Base-by-base conservation (phyloP, 495 filamentous ascomycete species). In the Neurospora sp. region DNA sequence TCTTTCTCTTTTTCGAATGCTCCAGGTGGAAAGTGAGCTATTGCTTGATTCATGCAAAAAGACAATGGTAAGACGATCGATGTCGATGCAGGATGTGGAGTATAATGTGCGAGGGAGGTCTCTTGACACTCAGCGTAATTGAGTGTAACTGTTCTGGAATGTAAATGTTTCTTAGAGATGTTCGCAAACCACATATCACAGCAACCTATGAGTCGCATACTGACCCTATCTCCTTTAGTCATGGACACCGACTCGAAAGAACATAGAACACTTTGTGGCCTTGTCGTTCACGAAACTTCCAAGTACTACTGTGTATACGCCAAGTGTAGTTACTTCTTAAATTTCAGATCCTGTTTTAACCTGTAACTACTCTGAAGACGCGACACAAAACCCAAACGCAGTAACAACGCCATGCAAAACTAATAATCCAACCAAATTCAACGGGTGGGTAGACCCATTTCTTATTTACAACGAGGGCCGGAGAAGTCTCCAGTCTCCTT, bases 401-500 rank as follows among this genome's bases (percentile, higher is more conserved):
- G 49, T 18, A 11, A 27, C 38, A 14, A 69, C 35, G 31, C 39
- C 35, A 18, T n/a, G 11, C 46, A 37, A 74, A 39, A 27, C 10
- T 49, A 46, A 75, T 2, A 75, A 18, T 70, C 27, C 23, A 23
- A 23, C 38, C 9, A 42, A 73, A 11, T 35, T 10, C 9, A 9
- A 70, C 70, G n/a, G 20, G 10, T 20, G 37, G 14, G 38, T 66
- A 69, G 73, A 71, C 66, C 74, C 60, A 73, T 77, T 72, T 73
- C 75, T 72, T 72, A 75, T 74, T 27, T 37, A 39, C 66, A 35
- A 37, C n/a, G 35, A 60, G 46, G 14, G 31, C 41, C 27, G 42
- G 27, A 72, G n/a, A 60, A n/a, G 18, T 41, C 14, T 41, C 40
- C 16, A 16, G 14, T 16, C 14, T 41, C 14, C 20, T 14, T 14